Evolutionary conservation across 176 grass and related monocot species (phyloP).

Genomic region (Bonia amplexicaulis): DNA sequence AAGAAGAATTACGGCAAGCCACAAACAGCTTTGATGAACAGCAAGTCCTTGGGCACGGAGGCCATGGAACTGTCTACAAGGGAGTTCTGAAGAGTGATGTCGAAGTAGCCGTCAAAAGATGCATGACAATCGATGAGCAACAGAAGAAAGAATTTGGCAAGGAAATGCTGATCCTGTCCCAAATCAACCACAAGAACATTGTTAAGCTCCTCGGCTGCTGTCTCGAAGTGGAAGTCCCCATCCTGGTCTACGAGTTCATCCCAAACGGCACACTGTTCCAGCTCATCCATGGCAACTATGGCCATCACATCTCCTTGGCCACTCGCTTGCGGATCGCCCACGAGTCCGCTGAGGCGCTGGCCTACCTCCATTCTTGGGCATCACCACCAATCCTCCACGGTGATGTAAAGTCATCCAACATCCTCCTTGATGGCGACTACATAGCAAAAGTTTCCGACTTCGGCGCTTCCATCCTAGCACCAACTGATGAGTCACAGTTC

Average conservation of each 20-base stretch:
- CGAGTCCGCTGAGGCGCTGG: neutral
- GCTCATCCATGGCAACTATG: neutral
- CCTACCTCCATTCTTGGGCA: neutral
- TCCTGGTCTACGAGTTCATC: neutral
- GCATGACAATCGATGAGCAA: neutral
- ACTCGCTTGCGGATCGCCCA: neutral
- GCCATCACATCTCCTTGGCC: neutral
- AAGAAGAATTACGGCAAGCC: neutral
- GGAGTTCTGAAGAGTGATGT: neutral
- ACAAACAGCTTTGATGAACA: neutral
- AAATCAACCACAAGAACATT: conserved; percentile 1
- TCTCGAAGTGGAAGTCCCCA: conserved; percentile 9
- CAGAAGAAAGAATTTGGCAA: neutral
- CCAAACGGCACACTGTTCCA: neutral
- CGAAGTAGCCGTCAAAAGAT: conserved; percentile 6
- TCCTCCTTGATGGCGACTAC: neutral
- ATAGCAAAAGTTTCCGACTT: conserved; percentile 19
- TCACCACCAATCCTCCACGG: neutral
- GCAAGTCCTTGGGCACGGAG: neutral
- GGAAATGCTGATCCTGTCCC: neutral
- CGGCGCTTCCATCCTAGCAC: conserved; percentile 22
- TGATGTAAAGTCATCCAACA: conserved; percentile 2
- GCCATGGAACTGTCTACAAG: conserved; percentile 9
- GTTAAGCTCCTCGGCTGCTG: conserved; percentile 12
- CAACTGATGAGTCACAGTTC: conserved; percentile 15